Conservation (phyloP, 2,329 filamentous ascomycete species). For the Cladosporium halotolerans region DNA sequence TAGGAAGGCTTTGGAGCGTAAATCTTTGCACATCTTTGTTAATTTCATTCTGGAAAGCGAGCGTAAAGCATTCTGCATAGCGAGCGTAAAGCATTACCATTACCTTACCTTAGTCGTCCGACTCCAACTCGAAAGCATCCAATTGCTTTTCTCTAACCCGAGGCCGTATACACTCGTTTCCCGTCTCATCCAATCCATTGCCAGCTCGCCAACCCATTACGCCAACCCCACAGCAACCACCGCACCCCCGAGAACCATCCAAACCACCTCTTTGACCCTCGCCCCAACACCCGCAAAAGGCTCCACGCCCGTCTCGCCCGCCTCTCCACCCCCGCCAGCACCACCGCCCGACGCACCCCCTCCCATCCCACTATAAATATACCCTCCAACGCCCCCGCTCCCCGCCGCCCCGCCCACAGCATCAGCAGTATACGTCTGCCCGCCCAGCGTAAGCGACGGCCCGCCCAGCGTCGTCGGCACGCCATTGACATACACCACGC, state of each 20-base stretch:
- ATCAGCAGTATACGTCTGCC: background rate
- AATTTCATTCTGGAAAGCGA: too few relatives aligned
- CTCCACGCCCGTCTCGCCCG: background rate
- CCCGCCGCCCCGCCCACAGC: background rate
- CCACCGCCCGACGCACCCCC: background rate
- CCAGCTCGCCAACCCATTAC: too few relatives aligned
- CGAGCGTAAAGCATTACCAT: too few relatives aligned
- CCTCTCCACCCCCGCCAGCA: background rate
- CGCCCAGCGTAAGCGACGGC: background rate
- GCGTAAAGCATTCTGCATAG: too few relatives aligned
- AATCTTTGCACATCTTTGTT: too few relatives aligned
- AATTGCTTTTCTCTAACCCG: too few relatives aligned
- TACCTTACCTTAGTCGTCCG: too few relatives aligned
- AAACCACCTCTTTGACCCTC: background rate
- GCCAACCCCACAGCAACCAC: background rate
- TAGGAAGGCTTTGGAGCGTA: too few relatives aligned
- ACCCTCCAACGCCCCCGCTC: background rate
- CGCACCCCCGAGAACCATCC: background rate
- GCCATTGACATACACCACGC: constrained; percentile 2
- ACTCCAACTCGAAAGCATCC: too few relatives aligned
- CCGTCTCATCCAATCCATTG: too few relatives aligned
- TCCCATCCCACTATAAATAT: constrained; percentile 4
- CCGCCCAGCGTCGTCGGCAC: background rate
- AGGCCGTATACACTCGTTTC: too few relatives aligned
- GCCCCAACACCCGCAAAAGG: background rate